A percentile compares a stretch with the other conserved stretches of the same genome.
Evolutionary conservation across 2,329 filamentous ascomycete species (phyloP).

Genomic region (Cercospora sp.): DNA sequence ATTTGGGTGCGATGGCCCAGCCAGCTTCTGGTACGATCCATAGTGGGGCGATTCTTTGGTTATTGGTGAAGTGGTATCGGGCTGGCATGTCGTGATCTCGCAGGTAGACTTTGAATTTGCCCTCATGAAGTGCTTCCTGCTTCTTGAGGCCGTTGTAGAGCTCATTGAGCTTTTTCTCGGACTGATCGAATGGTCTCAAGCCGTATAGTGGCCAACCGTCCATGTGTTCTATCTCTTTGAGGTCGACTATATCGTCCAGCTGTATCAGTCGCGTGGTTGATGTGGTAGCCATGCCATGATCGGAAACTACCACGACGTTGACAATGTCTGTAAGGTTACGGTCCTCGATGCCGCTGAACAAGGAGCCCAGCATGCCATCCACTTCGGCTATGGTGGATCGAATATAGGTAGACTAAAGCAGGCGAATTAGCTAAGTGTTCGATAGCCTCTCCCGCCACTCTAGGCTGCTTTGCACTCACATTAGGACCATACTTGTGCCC

Average conservation of each 20-base stretch:
- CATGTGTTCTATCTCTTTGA: slow-evolving; percentile 72
- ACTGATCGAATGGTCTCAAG: slow-evolving; percentile 71
- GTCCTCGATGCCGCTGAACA: slow-evolving; percentile 73
- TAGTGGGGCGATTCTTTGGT: slow-evolving; percentile 85
- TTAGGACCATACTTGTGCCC: slow-evolving; percentile 91
- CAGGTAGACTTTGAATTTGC: slow-evolving; percentile 83
- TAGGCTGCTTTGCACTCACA: slow-evolving; percentile 13
- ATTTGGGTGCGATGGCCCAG: slow-evolving; percentile 82
- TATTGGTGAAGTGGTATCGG: slow-evolving; percentile 86
- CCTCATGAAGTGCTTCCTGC: slow-evolving; percentile 59
- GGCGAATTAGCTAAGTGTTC: neutral
- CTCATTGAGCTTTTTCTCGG: slow-evolving; percentile 57
- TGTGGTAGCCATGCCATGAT: slow-evolving; percentile 97
- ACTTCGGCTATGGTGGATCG: slow-evolving; percentile 72
- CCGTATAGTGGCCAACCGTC: slow-evolving; percentile 96
- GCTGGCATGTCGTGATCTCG: slow-evolving; percentile 85
- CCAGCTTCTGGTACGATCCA: slow-evolving; percentile 93
- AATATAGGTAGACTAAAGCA: slow-evolving; percentile 74
- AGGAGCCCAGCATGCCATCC: slow-evolving; percentile 74
- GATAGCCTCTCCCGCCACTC: neutral
- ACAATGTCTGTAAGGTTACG: slow-evolving; percentile 87
- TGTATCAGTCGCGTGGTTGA: slow-evolving; percentile 78
- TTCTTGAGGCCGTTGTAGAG: slow-evolving; percentile 64
- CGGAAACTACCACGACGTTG: slow-evolving; percentile 93
- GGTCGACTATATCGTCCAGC: slow-evolving; percentile 83